Conservation (phyloP, 768 basidiomycete genomes). For the Lactarius akahatsu region DNA sequence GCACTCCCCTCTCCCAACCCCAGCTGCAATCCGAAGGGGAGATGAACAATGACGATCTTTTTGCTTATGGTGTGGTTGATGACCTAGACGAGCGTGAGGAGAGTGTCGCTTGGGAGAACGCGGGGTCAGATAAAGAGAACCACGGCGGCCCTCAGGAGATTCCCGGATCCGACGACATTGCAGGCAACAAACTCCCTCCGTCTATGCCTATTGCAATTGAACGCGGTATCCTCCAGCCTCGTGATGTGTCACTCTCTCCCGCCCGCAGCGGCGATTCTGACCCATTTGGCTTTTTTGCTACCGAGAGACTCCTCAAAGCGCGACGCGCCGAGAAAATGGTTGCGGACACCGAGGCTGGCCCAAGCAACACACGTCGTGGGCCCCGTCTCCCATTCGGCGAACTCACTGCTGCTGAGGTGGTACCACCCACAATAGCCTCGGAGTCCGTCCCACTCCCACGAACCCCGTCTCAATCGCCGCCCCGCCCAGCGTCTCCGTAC, state of each 20-base stretch:
- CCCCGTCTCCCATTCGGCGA: constrained; percentile 23
- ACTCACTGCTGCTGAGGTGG: constrained; percentile 13
- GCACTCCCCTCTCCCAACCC: constrained; percentile 15
- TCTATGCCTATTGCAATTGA: constrained; percentile 17
- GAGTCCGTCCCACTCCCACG: neutral
- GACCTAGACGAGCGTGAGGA: constrained; percentile 23
- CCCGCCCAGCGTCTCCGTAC: neutral
- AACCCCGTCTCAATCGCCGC: constrained; percentile 11
- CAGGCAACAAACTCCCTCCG: constrained; percentile 1
- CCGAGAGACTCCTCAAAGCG: constrained; percentile 27
- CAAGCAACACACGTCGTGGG: constrained; percentile 16
- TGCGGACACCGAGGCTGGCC: constrained; percentile 5
- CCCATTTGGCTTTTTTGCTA: constrained; percentile 29
- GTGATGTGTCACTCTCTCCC: constrained; percentile 4
- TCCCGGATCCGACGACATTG: constrained; percentile 14
- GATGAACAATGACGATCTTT: constrained; percentile 24
- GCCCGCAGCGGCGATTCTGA: constrained; percentile 24
- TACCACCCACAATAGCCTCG: neutral
- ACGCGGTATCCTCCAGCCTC: constrained; percentile 30
- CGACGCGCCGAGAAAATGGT: constrained; percentile 16
- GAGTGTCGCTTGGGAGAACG: constrained; percentile 26
- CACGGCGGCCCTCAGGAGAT: neutral
- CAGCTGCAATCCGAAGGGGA: constrained; percentile 16
- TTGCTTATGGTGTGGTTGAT: constrained; percentile 25
- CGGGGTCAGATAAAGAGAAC: constrained; percentile 30